phyloP scores from a whole-genome alignment of 768 basidiomycete genomes.

The Suillus subalutaceus region DNA sequence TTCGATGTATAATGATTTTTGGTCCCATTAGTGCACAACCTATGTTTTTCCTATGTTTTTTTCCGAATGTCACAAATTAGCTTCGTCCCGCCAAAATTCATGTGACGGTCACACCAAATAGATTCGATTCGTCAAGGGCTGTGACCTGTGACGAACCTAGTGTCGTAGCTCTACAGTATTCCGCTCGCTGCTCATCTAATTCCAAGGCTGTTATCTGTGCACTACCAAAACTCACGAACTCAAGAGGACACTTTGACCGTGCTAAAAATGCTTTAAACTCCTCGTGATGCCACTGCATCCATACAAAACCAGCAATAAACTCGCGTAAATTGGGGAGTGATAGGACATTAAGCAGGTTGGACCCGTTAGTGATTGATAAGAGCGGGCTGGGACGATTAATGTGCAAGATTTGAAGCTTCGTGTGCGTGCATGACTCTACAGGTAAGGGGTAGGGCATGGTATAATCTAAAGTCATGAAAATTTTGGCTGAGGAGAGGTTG shows the following conservation, averaged over 20 bases:
- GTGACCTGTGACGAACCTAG: no score
- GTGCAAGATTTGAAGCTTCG: slow-evolving; percentile 15
- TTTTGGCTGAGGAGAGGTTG: slow-evolving; percentile 6
- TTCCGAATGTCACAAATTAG: no score
- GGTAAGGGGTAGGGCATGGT: neutral
- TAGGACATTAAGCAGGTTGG: neutral
- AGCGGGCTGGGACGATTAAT: neutral
- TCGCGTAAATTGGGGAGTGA: neutral
- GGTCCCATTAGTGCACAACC: no score
- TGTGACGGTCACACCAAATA: no score
- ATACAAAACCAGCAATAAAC: neutral
- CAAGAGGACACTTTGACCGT: neutral
- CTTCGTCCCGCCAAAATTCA: no score
- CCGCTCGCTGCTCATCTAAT: neutral
- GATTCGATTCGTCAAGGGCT: no score
- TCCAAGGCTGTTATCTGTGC: no score
- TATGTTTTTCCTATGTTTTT: no score
- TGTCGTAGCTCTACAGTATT: no score
- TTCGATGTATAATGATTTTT: no score
- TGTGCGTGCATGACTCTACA: slow-evolving; percentile 12
- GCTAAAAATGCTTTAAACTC: neutral
- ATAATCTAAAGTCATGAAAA: neutral
- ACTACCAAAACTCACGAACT: neutral
- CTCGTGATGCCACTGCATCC: neutral
- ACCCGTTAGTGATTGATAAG: neutral